Evolutionary conservation across 1,284 basidiomycete species (phyloP).

Genomic region (Apiotrichum veenhuisii): DNA sequence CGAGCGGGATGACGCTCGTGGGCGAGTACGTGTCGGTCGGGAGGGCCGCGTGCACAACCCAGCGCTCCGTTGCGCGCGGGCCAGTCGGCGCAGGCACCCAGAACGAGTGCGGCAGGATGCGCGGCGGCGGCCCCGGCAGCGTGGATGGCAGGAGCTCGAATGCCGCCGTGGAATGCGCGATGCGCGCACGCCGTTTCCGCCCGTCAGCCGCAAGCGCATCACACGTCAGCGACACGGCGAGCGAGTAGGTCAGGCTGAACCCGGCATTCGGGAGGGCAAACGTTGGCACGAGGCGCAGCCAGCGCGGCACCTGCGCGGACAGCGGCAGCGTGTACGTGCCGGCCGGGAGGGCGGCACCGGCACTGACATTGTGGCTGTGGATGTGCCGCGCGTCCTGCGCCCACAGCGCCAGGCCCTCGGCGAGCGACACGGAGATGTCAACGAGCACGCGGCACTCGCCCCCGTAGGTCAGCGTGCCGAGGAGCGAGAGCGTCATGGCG

Average conservation of each 20-base stretch:
- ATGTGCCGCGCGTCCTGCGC: conserved; percentile 29
- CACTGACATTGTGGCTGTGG: background rate
- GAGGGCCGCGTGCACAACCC: conserved; percentile 30
- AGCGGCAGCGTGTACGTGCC: conserved; percentile 38
- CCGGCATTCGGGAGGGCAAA: conserved; percentile 19
- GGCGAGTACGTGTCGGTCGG: conserved; percentile 43
- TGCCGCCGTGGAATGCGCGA: conserved; percentile 26
- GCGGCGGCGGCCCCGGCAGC: conserved; percentile 27
- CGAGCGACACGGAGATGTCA: conserved; percentile 38
- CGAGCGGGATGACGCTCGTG: conserved; percentile 18
- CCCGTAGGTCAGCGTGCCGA: conserved; percentile 34
- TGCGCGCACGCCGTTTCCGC: conserved; percentile 18
- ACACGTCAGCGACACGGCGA: conserved; percentile 33
- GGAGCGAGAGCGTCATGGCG: conserved; percentile 35
- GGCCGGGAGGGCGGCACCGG: background rate
- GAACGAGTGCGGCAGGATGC: conserved; percentile 9
- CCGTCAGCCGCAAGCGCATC: no score
- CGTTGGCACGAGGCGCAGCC: conserved; percentile 35
- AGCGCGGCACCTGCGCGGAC: conserved; percentile 40
- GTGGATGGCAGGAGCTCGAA: conserved; percentile 44
- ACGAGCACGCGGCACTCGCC: conserved; percentile 25
- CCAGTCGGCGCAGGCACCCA: background rate
- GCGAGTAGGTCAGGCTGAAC: conserved; percentile 40
- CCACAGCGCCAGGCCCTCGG: conserved; percentile 40
- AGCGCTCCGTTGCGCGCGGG: conserved; percentile 14